A percentile compares a stretch with the other conserved stretches of the same genome.
Evolutionary conservation across 768 basidiomycete genomes (phyloP).

Genomic region (Omphalotus guepiniiformis): DNA sequence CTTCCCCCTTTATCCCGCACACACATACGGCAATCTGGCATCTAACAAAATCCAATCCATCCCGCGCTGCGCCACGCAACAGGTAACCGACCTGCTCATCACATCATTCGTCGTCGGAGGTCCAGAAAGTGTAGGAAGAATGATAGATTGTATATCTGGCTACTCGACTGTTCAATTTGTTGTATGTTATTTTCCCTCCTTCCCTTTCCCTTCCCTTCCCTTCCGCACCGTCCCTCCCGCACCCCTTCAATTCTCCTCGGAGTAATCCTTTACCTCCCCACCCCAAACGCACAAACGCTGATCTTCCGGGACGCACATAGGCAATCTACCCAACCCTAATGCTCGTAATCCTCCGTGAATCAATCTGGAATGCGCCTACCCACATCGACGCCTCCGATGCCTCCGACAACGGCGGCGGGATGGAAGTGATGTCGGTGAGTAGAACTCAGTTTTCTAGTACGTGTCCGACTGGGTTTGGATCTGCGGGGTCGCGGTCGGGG

Average conservation of each 20-base stretch:
- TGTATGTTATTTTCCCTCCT: background rate
- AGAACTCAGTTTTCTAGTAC: constrained; percentile 1
- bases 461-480: too few relatives aligned
- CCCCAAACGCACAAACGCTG: too few relatives aligned
- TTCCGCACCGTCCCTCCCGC: too few relatives aligned
- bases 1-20: too few relatives aligned
- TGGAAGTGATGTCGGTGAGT: background rate
- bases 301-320: too few relatives aligned
- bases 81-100: background rate
- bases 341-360: constrained; percentile 1
- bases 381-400: too few relatives aligned
- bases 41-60: background rate
- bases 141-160: constrained; percentile 3
- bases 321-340: constrained; percentile 3
- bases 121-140: constrained; percentile 1
- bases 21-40: too few relatives aligned
- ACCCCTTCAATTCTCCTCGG: too few relatives aligned
- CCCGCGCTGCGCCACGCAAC: too few relatives aligned
- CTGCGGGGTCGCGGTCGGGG: too few relatives aligned
- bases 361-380: constrained; percentile 1
- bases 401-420: too few relatives aligned
- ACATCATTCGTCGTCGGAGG: constrained; percentile 5
- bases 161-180: constrained; percentile 4
- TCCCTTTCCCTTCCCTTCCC: background rate
- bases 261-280: too few relatives aligned